phyloP scores from a whole-genome alignment of 192 early-diverging fungal genomes.

The Mortierella claussenii region DNA sequence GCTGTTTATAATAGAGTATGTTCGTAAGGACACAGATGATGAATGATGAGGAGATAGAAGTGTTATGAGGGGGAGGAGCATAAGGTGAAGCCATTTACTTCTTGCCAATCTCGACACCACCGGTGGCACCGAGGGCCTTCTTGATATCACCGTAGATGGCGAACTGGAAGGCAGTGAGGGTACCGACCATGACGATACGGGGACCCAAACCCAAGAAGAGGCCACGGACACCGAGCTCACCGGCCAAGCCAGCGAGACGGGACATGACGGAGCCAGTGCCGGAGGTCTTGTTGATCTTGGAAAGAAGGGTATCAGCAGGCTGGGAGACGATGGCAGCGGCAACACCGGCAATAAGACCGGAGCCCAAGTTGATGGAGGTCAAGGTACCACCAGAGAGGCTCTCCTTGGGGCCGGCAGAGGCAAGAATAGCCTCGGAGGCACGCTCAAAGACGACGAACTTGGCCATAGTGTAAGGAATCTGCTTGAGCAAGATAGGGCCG shows the following conservation, averaged over 20 bases:
- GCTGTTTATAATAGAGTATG: conserved; percentile 11
- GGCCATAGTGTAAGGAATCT: conserved; percentile 88
- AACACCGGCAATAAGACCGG: conserved; percentile 76
- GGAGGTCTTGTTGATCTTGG: conserved; percentile 79
- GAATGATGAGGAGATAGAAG: conserved; percentile 16
- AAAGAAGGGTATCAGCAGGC: conserved; percentile 76
- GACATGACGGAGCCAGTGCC: conserved; percentile 70
- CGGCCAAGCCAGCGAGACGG: conserved; percentile 61
- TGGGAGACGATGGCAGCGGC: conserved; percentile 75
- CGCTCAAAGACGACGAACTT: conserved; percentile 82
- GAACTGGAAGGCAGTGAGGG: conserved; percentile 74
- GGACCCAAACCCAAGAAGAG: conserved; percentile 75
- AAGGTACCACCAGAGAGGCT: conserved; percentile 58
- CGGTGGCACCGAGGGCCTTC: conserved; percentile 70
- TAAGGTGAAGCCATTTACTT: conserved; percentile 8
- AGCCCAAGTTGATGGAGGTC: conserved; percentile 65
- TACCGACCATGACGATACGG: conserved; percentile 76
- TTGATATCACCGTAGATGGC: conserved; percentile 73
- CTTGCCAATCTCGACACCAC: conserved; percentile 60
- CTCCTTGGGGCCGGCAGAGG: conserved; percentile 58
- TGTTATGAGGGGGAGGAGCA: neutral
- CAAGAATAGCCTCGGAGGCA: conserved; percentile 64
- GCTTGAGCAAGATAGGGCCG: conserved; percentile 82
- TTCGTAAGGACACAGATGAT: conserved; percentile 19
- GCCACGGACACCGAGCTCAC: conserved; percentile 65